Percentiles rank a stretch among this genome's conserved stretches.
phyloP scores from a whole-genome alignment of 441 rosid genomes.

The Gossypium davidsonii region DNA sequence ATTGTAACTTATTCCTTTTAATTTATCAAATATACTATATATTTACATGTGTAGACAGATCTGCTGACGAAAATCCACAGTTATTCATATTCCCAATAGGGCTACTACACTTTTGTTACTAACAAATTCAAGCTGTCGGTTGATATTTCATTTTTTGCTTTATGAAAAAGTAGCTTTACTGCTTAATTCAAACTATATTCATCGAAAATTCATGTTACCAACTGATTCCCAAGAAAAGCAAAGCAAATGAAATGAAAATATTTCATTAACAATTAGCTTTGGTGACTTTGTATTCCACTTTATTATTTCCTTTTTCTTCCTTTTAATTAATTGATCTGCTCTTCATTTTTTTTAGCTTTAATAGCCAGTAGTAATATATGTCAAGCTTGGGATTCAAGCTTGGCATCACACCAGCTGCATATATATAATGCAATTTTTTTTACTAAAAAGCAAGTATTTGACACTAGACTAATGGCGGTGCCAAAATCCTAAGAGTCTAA shows the following conservation, averaged over 20 bases:
- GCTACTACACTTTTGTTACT: neutral
- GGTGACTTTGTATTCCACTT: slow-evolving; percentile 12
- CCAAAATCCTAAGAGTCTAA: slow-evolving; percentile 10
- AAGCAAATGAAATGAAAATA: neutral
- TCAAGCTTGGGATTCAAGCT: slow-evolving; percentile 25
- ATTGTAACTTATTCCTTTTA: neutral
- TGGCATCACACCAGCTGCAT: slow-evolving; percentile 3
- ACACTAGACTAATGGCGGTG: slow-evolving; percentile 6
- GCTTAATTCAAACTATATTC: neutral
- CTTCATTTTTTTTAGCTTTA: slow-evolving; percentile 8
- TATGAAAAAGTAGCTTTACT: slow-evolving; percentile 20
- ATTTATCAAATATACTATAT: neutral
- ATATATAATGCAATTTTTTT: neutral
- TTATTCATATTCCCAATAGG: neutral
- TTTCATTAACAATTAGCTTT: neutral
- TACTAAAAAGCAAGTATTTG: neutral
- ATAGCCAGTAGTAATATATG: neutral
- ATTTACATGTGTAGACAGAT: neutral
- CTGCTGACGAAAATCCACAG: neutral
- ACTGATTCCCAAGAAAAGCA: slow-evolving; percentile 6
- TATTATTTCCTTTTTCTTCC: slow-evolving; percentile 11
- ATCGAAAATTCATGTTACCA: neutral
- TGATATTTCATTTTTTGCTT: slow-evolving; percentile 6
- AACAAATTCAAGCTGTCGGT: slow-evolving; percentile 17
- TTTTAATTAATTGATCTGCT: neutral